Conservation (phyloP, 2,329 filamentous ascomycete species). For the Rosellinia necatrix region DNA sequence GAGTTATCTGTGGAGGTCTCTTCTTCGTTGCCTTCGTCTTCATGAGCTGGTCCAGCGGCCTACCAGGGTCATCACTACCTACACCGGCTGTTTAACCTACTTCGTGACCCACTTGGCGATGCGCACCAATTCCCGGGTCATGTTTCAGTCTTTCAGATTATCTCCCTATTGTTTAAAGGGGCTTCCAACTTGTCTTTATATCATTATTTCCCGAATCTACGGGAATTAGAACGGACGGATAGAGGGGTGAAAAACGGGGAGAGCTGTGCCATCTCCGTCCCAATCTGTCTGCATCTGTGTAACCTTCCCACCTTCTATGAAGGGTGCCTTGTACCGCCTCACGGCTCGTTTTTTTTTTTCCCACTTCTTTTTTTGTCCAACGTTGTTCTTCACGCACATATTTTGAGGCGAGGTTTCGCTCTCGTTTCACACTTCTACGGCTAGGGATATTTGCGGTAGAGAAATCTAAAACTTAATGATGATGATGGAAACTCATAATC, state of each 20-base stretch:
- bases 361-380: no score
- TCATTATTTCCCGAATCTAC: background rate
- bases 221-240: slow-evolving; percentile 13
- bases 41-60: slow-evolving; percentile 29
- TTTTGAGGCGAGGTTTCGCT: slow-evolving; percentile 10
- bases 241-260: background rate
- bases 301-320: slow-evolving; percentile 1
- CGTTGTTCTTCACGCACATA: slow-evolving; percentile 24
- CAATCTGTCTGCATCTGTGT: slow-evolving; percentile 10
- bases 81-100: slow-evolving; percentile 21
- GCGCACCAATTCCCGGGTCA: background rate
- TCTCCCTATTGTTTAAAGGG: slow-evolving; percentile 25
- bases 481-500: slow-evolving; percentile 17
- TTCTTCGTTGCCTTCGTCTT: slow-evolving; percentile 27
- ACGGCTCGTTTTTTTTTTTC: slow-evolving; percentile 14
- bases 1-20: slow-evolving; percentile 28
- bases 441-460: slow-evolving; percentile 28
- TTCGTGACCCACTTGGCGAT: background rate
- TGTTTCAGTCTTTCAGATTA: slow-evolving; percentile 3
- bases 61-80: slow-evolving; percentile 23
- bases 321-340: slow-evolving; percentile 17
- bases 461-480: slow-evolving; percentile 30
- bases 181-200: slow-evolving; percentile 22
- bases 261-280: slow-evolving; percentile 22
- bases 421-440: slow-evolving; percentile 18